These are phyloP conservation scores for Phylloporus sp. DNA, from an alignment of 1,284 basidiomycete species.

Conservation along the genomic window DNA sequence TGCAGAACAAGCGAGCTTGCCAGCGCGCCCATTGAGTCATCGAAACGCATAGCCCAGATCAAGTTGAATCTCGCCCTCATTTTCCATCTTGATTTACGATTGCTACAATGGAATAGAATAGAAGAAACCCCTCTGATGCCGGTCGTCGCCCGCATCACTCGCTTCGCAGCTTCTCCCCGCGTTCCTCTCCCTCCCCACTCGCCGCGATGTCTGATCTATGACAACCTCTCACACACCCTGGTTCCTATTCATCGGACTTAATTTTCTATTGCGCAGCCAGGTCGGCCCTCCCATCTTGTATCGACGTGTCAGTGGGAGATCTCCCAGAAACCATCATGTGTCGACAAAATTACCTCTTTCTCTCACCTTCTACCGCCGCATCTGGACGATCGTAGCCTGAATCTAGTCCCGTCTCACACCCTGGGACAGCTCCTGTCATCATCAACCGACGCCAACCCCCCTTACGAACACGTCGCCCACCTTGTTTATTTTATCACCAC, in stretches of 20 bases:
- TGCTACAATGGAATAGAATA: constrained; percentile 29
- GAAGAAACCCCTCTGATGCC: constrained; percentile 26
- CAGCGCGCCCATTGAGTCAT: too few relatives aligned
- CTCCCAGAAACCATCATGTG: constrained; percentile 25
- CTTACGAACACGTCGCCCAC: constrained; percentile 15
- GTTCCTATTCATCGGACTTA: constrained; percentile 20
- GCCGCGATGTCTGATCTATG: constrained; percentile 7
- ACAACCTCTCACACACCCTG: constrained; percentile 27
- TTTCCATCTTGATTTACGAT: constrained; percentile 36
- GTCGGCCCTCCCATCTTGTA: too few relatives aligned
- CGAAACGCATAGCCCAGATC: too few relatives aligned
- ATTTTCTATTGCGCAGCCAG: neutral
- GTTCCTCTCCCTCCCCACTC: constrained; percentile 32
- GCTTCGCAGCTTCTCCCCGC: constrained; percentile 31
- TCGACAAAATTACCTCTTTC: constrained; percentile 4
- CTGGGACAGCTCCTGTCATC: constrained; percentile 36
- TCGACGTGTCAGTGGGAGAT: constrained; percentile 33
- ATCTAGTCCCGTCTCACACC: constrained; percentile 19
- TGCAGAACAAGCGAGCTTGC: constrained; percentile 24
- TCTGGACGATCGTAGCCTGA: constrained; percentile 24
- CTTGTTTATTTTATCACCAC: too few relatives aligned
- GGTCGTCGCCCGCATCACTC: constrained; percentile 30
- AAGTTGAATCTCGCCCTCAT: constrained; percentile 27
- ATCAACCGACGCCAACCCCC: constrained; percentile 17
- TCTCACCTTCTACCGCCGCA: constrained; percentile 21